Evolutionary conservation across 805 yeast species (phyloP).

Genomic region (Maudiozyma pseudohumilis): DNA sequence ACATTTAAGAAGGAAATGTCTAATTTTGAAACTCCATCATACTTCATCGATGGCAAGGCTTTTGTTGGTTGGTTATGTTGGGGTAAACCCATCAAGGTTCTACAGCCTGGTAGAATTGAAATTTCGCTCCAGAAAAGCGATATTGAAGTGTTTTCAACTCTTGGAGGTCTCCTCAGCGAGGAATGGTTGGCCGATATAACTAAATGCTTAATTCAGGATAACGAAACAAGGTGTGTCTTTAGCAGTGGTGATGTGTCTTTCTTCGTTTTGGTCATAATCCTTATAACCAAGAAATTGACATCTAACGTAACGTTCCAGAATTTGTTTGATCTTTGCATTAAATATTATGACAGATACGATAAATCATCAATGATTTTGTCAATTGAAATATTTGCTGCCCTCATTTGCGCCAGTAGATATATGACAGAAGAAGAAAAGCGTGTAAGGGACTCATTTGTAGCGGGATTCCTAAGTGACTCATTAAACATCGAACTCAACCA

Average conservation of each 20-base stretch:
- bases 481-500: conserved; percentile 57
- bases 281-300: conserved; percentile 37
- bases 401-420: conserved; percentile 42
- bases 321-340: conserved; percentile 40
- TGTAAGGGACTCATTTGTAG: conserved; percentile 39
- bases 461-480: conserved; percentile 35
- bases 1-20: conserved; percentile 44
- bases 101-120: conserved; percentile 25
- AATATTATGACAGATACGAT: conserved; percentile 55
- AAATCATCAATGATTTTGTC: conserved; percentile 69
- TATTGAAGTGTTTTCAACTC: conserved; percentile 28
- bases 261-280: conserved; percentile 40
- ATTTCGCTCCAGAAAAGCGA: conserved; percentile 36
- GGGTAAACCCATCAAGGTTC: conserved; percentile 46
- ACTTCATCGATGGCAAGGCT: conserved; percentile 48
- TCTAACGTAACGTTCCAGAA: conserved; percentile 38
- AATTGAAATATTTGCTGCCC: conserved; percentile 61
- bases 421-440: conserved; percentile 29
- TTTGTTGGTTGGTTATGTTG: conserved; percentile 70
- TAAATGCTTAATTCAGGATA: conserved; percentile 48
- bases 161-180: conserved; percentile 40
- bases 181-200: conserved; percentile 50
- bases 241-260: conserved; percentile 57
- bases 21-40: conserved; percentile 38
- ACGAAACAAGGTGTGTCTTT: conserved; percentile 59